Conservation (phyloP, 345 rosid species). For the Crucihimalaya himalaica region DNA sequence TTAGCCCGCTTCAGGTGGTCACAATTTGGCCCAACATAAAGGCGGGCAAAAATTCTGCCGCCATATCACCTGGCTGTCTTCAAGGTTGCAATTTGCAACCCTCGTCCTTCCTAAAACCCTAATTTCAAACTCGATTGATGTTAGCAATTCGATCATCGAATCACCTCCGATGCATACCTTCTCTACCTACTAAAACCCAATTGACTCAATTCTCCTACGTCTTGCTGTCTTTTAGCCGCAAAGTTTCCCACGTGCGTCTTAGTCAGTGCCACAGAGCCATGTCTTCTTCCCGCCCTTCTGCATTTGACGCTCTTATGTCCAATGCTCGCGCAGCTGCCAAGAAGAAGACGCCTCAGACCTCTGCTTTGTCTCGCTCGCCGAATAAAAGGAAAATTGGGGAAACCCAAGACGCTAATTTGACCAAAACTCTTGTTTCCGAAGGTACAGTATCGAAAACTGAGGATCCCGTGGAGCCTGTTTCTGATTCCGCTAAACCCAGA, state of each 20-base stretch:
- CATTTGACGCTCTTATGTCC: constrained; percentile 89
- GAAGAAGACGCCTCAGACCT: constrained; percentile 46
- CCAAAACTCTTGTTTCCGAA: constrained; percentile 12
- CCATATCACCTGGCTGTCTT: constrained; percentile 10
- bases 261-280: constrained; percentile 30
- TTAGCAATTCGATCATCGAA: constrained; percentile 43
- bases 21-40: neutral
- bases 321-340: constrained; percentile 66
- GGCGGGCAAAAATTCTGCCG: constrained; percentile 24
- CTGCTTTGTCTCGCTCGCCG: constrained; percentile 43
- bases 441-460: constrained; percentile 23
- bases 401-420: constrained; percentile 27
- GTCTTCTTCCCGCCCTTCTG: constrained; percentile 62
- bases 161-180: constrained; percentile 22
- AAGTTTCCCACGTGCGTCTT: constrained; percentile 1
- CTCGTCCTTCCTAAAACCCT: constrained; percentile 11
- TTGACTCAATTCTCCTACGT: constrained; percentile 10
- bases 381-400: constrained; percentile 50
- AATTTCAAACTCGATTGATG: constrained; percentile 23
- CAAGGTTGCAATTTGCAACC: neutral
- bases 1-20: neutral
- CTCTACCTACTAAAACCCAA: constrained; percentile 25
- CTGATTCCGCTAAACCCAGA: constrained; percentile 31
- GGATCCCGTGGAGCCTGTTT: neutral
- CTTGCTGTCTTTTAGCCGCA: constrained; percentile 10